Base-by-base conservation (phyloP, 768 basidiomycete species). In the Termitomyces sp. region DNA sequence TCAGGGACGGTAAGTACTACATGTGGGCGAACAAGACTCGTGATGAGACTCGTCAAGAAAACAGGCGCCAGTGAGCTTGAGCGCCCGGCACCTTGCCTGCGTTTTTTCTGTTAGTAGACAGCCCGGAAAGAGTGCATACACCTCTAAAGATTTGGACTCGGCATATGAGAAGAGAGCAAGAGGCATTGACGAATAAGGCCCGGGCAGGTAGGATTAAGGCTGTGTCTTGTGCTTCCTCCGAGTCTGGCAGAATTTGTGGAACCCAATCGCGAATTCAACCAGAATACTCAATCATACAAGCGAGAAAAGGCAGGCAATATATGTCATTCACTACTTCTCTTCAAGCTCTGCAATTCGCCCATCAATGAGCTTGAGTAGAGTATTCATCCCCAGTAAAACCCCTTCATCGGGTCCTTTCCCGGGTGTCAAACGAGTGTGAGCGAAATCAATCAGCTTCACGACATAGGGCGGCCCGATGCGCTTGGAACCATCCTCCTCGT, bases 391-490 rank as follows among this genome's bases (percentile, higher is more conserved):
- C 38, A 76, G 71, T 64, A 96, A 71, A 18, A 96, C 86, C 0
- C 96, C 90, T 42, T 81, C 73, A 70, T 98, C 96, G 2, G 87
- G 86, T 4, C 95, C 96, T 66, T 85, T 67, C 0, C 90, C 92
- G 0, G 85, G 82, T 7, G 74, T 79, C 13, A 90, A 63, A 24
- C 82, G 76, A 2, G 94, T 90, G 72, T 98, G 96, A 7, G 95
- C 96, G 71, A 99, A 98, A 76, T 99, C 96, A 65, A 98, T 98
- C 65, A 97, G 75, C 65, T 88, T 89, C 62, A 97, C 79, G 15
- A 80, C 77, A 63, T 83, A 89, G 36, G 85, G 82, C 18, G 81
- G 80, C 24, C 78, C 75, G 0, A 75, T 75, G 9, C 76, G 77
- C 2, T 73, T 77, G 1, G 73, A 71, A 1, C 71, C 55, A 38